Conservation (phyloP, 805 yeast genomes). For the Metschnikowia lunata region DNA sequence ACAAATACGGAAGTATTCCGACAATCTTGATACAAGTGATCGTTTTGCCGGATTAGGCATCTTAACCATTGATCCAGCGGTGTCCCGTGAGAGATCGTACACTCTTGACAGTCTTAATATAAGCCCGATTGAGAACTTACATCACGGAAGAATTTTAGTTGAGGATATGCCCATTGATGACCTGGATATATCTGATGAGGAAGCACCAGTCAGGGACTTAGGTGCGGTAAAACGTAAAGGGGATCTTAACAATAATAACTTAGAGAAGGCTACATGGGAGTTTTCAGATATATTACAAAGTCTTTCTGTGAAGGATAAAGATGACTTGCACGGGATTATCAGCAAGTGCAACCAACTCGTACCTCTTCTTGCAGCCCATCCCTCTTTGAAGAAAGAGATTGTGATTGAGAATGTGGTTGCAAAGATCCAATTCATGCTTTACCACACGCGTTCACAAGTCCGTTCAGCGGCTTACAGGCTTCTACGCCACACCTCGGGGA, state of each 20-base stretch:
- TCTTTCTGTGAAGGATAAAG: constrained; percentile 44
- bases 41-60: constrained; percentile 8
- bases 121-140: constrained; percentile 15
- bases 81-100: constrained; percentile 11
- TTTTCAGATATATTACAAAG: constrained; percentile 59
- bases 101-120: constrained; percentile 19
- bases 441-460: constrained; percentile 55
- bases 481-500: constrained; percentile 58
- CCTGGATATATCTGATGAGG: neutral
- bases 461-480: constrained; percentile 74
- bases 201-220: neutral
- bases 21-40: neutral
- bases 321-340: constrained; percentile 44
- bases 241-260: neutral
- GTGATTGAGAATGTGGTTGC: constrained; percentile 53
- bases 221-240: neutral
- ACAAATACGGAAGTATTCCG: neutral
- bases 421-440: constrained; percentile 56
- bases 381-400: constrained; percentile 61
- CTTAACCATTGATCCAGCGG: constrained; percentile 7
- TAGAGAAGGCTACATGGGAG: constrained; percentile 46
- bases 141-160: constrained; percentile 1
- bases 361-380: constrained; percentile 49
- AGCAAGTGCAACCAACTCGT: constrained; percentile 65
- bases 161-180: neutral